Conservation (phyloP, 2,329 filamentous ascomycete species). For the Colletotrichum sp. region DNA sequence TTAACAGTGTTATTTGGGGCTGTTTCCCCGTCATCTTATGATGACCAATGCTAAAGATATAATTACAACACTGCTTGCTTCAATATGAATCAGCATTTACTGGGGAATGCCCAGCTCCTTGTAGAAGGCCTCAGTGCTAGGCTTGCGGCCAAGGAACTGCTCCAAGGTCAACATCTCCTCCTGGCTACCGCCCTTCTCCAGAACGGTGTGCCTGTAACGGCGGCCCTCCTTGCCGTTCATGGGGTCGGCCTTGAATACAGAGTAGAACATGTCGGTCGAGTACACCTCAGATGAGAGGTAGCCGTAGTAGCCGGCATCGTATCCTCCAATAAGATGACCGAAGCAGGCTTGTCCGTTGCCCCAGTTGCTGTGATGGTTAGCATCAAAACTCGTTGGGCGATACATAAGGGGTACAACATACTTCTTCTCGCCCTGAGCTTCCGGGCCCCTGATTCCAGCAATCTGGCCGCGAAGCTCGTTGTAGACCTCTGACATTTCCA, state of each 20-base stretch:
- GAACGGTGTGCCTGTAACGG: conserved; percentile 77
- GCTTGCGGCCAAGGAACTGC: conserved; percentile 79
- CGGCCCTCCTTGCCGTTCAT: conserved; percentile 79
- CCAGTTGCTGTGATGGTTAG: conserved; percentile 60
- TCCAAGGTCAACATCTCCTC: conserved; percentile 83
- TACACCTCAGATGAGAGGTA: conserved; percentile 80
- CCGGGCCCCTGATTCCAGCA: conserved; percentile 75
- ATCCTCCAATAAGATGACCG: conserved; percentile 82
- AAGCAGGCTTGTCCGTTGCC: conserved; percentile 82
- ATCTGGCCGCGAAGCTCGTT: conserved; percentile 77
- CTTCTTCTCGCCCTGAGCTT: conserved; percentile 63
- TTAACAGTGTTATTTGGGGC: not conserved
- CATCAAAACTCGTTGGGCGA: not conserved
- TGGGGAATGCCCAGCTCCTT: conserved; percentile 66
- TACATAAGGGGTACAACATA: conserved; percentile 35
- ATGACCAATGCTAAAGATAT: not conserved
- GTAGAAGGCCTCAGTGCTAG: conserved; percentile 81
- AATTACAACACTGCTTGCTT: not conserved
- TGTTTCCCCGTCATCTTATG: not conserved
- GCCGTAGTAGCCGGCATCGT: conserved; percentile 85
- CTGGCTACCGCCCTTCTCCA: conserved; percentile 78
- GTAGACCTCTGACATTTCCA: conserved; percentile 72
- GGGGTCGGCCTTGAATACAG: conserved; percentile 77
- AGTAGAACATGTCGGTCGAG: conserved; percentile 85
- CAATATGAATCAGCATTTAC: not conserved